phyloP scores from a whole-genome alignment of 108 stramenopile genomes.

The Cylindrotheca closterium region DNA sequence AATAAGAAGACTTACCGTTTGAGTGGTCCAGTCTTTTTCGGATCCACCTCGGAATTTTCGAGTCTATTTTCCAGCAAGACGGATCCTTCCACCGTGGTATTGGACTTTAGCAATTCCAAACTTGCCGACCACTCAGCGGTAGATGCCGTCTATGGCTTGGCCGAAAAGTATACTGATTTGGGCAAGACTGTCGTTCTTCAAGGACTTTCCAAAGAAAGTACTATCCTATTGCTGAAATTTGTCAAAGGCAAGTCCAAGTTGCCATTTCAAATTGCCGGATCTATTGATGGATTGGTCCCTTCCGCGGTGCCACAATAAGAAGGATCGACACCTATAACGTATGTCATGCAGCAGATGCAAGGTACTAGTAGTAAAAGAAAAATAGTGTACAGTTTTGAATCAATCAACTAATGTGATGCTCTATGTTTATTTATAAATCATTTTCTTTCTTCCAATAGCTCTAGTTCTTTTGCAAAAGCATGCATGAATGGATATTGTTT shows the following conservation, averaged over 20 bases:
- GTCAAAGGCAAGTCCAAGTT: not conserved
- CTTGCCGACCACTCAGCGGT: conserved; percentile 78
- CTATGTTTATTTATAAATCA: no score
- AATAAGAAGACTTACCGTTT: conserved; percentile 53
- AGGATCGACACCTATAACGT: no score
- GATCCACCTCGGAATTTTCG: conserved; percentile 55
- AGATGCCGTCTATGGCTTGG: conserved; percentile 62
- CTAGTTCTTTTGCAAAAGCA: no score
- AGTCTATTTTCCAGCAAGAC: conserved; percentile 52
- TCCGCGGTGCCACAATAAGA: no score
- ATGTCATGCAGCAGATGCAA: no score
- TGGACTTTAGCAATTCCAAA: conserved; percentile 68
- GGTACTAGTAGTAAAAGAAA: no score
- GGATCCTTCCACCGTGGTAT: conserved; percentile 63
- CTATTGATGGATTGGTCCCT: no score
- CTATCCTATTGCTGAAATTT: conserved; percentile 26
- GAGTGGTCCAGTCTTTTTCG: conserved; percentile 86
- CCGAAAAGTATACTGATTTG: conserved; percentile 51
- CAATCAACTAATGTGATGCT: no score
- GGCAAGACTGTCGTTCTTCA: conserved; percentile 66
- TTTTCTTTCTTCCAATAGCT: no score
- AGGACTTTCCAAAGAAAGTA: conserved; percentile 55
- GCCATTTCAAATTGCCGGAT: conserved; percentile 3
- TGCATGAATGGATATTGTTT: no score
- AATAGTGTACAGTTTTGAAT: no score